A percentile compares a stretch with the other conserved stretches of the same genome.
Evolutionary conservation across 208 protist species (phyloP).

Genomic region (Acanthamoeba lenticulata): DNA sequence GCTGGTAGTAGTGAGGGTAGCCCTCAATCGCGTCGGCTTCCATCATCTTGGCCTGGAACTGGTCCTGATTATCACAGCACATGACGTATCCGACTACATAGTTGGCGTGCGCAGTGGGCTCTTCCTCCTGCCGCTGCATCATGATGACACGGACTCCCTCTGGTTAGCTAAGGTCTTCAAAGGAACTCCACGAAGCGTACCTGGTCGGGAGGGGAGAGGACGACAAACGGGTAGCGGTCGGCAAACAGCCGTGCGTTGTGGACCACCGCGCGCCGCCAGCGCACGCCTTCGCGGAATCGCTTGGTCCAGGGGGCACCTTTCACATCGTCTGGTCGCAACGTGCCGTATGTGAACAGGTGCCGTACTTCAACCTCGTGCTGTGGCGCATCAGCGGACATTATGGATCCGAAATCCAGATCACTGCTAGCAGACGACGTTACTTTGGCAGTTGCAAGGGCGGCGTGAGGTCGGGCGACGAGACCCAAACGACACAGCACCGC

Average conservation of each 20-base stretch:
- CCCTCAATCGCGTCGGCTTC: conserved; percentile 7
- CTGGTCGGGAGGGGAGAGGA: not conserved
- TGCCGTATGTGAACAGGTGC: conserved; percentile 6
- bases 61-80: not conserved
- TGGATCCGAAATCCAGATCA: too few species aligned
- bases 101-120: not conserved
- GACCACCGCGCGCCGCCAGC: not conserved
- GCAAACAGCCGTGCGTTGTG: not conserved
- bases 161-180: too few species aligned
- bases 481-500: too few species aligned
- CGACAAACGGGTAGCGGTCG: conserved; percentile 39
- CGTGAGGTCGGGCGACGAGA: too few species aligned
- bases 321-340: conserved; percentile 1
- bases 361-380: not conserved
- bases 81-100: conserved; percentile 21
- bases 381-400: too few species aligned
- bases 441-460: too few species aligned
- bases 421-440: too few species aligned
- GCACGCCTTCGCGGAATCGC: not conserved
- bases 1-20: conserved; percentile 34
- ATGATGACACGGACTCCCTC: not conserved
- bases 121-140: not conserved
- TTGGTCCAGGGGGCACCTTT: not conserved
- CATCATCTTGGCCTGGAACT: not conserved
- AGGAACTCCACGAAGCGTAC: too few species aligned